Base-by-base conservation (phyloP, 805 yeast species). In the Cyberlindnera xylosilytica region DNA sequence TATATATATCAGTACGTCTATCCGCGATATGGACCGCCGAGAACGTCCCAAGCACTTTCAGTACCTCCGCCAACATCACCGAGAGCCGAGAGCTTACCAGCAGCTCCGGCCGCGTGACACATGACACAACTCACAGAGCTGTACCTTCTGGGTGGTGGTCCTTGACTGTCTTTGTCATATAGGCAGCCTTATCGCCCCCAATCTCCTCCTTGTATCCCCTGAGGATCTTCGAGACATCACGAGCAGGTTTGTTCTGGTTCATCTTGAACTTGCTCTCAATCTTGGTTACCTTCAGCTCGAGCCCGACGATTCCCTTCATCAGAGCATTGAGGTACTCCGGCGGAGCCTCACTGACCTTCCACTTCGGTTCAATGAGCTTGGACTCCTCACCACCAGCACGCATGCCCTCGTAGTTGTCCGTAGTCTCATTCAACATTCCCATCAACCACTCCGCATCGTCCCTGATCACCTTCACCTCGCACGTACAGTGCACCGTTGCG, bases 341-440 rank as follows among this genome's bases (percentile, higher is more conserved):
- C 0, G 83, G 83, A 0, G 87, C 81, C 34, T 82, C 83, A 9
- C 59, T 48, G 6, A 81, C 73, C 41, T 65, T 67, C 87, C 87
- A 82, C 11, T 69, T 65, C 10, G 43, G 28, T 13, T 56, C 61
- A 20, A 41, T 36, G 9, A 46, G 45, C 15, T 43, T 50, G 16
- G 52, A 56, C n/a, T 53, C 56, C 9, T 33, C 39, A 15, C 40
- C 46, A 17, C 34, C 32, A 2, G 59, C 58, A 44, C 74, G 63
- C 22, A 58, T 56, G 1, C 47, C 49, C 56, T 80, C 87, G 50
- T 74, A 69, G 49, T 70, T 74, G 41, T 66, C 58, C 3, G 78
- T 71, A 30, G 80, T 58, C 18, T 55, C 54, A 19, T 66, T 63
- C 33, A 80, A 54, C 51, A 75, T 79, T 0, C 58, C 44, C 31